Percentiles rank a stretch among this genome's conserved stretches.
Conservation (phyloP, 768 basidiomycete genomes). For the Serendipita sp. region DNA sequence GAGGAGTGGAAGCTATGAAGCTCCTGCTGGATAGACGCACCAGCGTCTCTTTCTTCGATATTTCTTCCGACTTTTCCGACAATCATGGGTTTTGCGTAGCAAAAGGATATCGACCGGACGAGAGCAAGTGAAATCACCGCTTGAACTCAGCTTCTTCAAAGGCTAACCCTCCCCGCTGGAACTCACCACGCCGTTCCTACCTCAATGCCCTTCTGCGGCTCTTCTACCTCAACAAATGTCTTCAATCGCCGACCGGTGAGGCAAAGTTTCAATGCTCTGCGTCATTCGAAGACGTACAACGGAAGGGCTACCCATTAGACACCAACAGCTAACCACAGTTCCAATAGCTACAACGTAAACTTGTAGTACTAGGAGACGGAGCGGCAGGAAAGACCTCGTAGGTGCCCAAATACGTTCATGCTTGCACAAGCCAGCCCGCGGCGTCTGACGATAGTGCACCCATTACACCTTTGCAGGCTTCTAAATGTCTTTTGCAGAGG, state of each 20-base stretch:
- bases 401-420: slow-evolving; percentile 15
- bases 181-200: background rate
- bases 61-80: too few species aligned
- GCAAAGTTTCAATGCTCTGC: background rate
- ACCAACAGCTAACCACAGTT: background rate
- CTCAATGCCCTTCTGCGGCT: background rate
- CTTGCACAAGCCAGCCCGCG: slow-evolving; percentile 9
- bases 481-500: slow-evolving; percentile 82
- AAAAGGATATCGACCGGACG: too few species aligned
- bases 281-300: background rate
- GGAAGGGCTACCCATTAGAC: too few species aligned
- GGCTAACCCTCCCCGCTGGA: too few species aligned
- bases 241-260: slow-evolving; percentile 2
- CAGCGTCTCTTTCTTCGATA: too few species aligned
- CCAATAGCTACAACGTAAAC: slow-evolving; percentile 38
- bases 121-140: too few species aligned
- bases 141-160: too few species aligned
- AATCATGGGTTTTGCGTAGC: too few species aligned
- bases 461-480: slow-evolving; percentile 19
- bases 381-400: slow-evolving; percentile 60
- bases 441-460: slow-evolving; percentile 12
- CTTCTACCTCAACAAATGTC: slow-evolving; percentile 2
- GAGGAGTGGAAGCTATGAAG: too few species aligned
- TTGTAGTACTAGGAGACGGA: slow-evolving; percentile 93
- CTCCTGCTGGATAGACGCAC: too few species aligned